Evolutionary conservation across 352 stramenopile species (phyloP), one percentile per base, ranked within the genome.

Genomic region (Halophytophthora polymorphica): DNA sequence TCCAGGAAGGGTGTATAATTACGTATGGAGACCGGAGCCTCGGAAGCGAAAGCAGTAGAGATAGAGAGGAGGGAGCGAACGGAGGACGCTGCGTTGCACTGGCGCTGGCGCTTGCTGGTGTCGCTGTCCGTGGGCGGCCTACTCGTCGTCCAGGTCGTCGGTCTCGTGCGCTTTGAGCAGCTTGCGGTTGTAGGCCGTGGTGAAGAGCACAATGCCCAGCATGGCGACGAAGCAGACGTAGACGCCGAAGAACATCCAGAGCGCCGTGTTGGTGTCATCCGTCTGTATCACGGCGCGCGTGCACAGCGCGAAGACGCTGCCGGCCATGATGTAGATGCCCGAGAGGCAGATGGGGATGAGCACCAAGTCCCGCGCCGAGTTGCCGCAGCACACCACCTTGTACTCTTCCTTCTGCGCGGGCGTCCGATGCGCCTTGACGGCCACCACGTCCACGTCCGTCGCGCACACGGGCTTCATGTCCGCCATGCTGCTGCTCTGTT

Each of bases 201-300:
- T 75, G 34, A 39, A 65, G 39, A 91, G 73, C 53, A 88, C 74
- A 48, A 86, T 61, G 46, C 58, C 64, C 39, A 91, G 74, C 64
- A 89, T 71, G 50, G 54, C 52, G 43, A 89, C 29, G 61, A 86
- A 89, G 42, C 61, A 58, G 15, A 77, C 70, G 55, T 84, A 91
- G 56, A 88, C 62, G 25, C 69, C 77, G 51, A 90, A 91, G 65
- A 91, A 89, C 38, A 72, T 68, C 81, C 81, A 91, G n/a, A 91
- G 67, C 54, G 78, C 73, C n/a, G 81, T 82, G 45, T 73, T 71
- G 29, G 78, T 86, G 57, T 92, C 74, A 41, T 88, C 74, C 39
- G 78, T 90, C 58, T 88, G 76, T n/a, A 90, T 58, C 46, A 90
- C 76, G 11, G 78, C 71, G 47, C 73, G 74, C 36, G 69, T 82